Evolutionary conservation across 441 rosid genomes (phyloP), one percentile per base, ranked within the genome.

Genomic region (Erodium moschatum): DNA sequence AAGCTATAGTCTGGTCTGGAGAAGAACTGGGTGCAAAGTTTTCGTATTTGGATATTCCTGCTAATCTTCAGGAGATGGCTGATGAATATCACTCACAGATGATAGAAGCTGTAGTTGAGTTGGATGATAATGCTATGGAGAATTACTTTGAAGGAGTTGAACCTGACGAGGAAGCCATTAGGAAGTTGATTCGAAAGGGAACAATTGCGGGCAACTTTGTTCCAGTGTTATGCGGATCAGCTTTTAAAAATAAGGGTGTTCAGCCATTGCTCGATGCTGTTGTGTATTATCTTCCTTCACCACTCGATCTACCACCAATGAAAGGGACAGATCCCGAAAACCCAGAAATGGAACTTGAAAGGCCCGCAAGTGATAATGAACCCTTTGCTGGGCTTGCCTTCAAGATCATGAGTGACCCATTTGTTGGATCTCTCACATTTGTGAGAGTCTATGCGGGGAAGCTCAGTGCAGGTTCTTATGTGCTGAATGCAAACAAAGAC

Each of bases 11-110:
- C 19, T 93, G 98, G 97, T 87, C 96, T 0, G 97, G 98, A 24
- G 97, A 90, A 84, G 96, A 92, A 81, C 78, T 93, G 75, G 98
- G 98, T 77, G 98, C 98, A 0, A 86, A 93, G 82, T 93, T 90
- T 70, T 79, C 0, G 6, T 90, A 90, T 54, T 83, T 75, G 29
- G 92, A 90, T 78, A 87, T 93, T 70, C 97, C 91, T 13, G 88
- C 67, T 20, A 86, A 93, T 79, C 96, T 93, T 75, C 79, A 80
- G 70, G 12, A 40, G 46, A 7, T 40, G 46, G 46, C 46, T 7
- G 46, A 40, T 40, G 46, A 40, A 1, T 40, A 40, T 11, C 46
- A 40, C 46, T 40, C 46, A 11, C 12, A 40, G 6, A 40, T 40
- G 46, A 40, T 40, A 8, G 46, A 40, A 8, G 46, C 46, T 40